A percentile compares a stretch with the other conserved stretches of the same genome.
Conservation (phyloP, 257 asterid genomes). For the Solanum okadae region DNA sequence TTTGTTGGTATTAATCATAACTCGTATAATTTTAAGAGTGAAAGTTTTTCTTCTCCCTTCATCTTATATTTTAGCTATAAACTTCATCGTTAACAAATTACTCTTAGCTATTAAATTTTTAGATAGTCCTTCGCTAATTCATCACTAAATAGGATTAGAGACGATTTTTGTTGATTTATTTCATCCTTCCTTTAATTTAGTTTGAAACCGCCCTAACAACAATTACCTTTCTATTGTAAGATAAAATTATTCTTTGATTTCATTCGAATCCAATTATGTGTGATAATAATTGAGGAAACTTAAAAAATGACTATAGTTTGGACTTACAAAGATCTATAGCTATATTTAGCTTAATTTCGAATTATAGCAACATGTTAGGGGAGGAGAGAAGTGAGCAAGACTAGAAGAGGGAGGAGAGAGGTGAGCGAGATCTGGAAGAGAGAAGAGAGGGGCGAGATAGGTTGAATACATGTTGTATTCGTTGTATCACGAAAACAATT, state of each 20-base stretch:
- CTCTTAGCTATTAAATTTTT: background rate
- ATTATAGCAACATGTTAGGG: background rate
- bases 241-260: background rate
- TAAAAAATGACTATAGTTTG: background rate
- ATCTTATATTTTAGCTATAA: background rate
- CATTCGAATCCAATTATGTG: background rate
- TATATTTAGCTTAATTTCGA: too few relatives aligned
- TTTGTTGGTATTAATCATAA: background rate
- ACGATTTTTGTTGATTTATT: background rate
- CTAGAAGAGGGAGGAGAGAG: background rate
- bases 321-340: too few relatives aligned
- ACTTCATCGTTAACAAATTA: background rate
- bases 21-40: background rate
- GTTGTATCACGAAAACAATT: too few relatives aligned
- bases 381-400: too few relatives aligned
- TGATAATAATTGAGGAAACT: background rate
- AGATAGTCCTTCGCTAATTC: background rate
- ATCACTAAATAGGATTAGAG: background rate
- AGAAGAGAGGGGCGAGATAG: background rate
- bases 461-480: too few relatives aligned
- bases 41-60: background rate
- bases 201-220: background rate
- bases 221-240: background rate
- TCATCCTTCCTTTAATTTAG: background rate
- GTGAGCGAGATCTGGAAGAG: too few relatives aligned